A percentile compares a stretch with the other conserved stretches of the same genome.
These are phyloP conservation scores for Saccharomyces jurei DNA, from an alignment of 805 yeast species.

Conservation along the genomic window DNA sequence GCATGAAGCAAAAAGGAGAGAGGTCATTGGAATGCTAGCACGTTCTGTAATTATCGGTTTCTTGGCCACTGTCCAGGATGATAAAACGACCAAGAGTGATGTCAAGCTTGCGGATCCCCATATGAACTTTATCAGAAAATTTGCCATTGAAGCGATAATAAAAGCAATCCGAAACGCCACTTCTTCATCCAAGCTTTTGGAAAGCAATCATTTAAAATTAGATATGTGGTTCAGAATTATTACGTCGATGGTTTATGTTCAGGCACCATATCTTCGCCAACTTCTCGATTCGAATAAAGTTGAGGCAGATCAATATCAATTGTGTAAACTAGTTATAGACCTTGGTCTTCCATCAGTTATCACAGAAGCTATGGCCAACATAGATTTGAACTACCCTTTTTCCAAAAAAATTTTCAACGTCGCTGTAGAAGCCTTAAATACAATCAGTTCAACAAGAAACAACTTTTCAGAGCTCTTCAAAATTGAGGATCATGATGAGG, in stretches of 20 bases:
- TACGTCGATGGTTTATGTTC: constrained; percentile 22
- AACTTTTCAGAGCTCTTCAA: constrained; percentile 52
- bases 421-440: constrained; percentile 50
- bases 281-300: constrained; percentile 41
- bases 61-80: constrained; percentile 49
- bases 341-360: constrained; percentile 52
- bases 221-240: constrained; percentile 28
- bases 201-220: constrained; percentile 22
- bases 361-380: constrained; percentile 49
- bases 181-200: constrained; percentile 17
- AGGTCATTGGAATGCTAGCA: constrained; percentile 54
- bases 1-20: constrained; percentile 41
- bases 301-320: constrained; percentile 52
- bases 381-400: constrained; percentile 70
- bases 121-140: constrained; percentile 63
- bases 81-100: constrained; percentile 33
- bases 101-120: constrained; percentile 55
- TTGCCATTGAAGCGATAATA: constrained; percentile 58
- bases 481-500: constrained; percentile 51
- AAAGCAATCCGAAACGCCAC: constrained; percentile 52
- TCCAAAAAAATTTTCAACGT: constrained; percentile 51
- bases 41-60: constrained; percentile 54
- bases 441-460: constrained; percentile 48
- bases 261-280: constrained; percentile 31
- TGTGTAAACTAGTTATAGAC: constrained; percentile 63